Evolutionary conservation across 2,329 filamentous ascomycete species (phyloP), one percentile per base, ranked within the genome.

Genomic region (Trichocomaceae sp.): DNA sequence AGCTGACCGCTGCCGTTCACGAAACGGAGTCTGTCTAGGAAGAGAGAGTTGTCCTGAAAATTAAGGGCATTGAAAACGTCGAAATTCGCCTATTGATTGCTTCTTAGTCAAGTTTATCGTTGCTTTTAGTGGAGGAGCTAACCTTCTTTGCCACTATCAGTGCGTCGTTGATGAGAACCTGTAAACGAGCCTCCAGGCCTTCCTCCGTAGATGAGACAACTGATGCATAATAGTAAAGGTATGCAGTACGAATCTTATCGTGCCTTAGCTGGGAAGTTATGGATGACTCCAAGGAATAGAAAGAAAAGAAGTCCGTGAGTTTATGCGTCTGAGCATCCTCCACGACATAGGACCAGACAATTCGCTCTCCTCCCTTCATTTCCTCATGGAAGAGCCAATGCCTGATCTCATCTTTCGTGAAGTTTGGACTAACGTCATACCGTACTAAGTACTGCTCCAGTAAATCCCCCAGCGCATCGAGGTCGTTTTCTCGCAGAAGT

Each of bases 1-100:
- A 99, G 79, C 70, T 93, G 90, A 46, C 93, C 93, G 69, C 97
- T 93, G 26, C 93, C 93, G 5, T 87, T 85, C 47, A 92, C 92
- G 65, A 96, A 99, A 72, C 95, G 95, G 67, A 96, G 89, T 62
- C 96, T 81, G 68, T 92, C 86, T 7, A 99, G 79, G 81, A 99
- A 97, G 22, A 97, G 80, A 0, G 84, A 87, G 71, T 97, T 99
- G 72, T 99, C 92, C 73, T 96, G 85, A 41, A 96, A 79, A 0
- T 91, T 95, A 54, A 99, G 80, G 0, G 90, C 92, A 67, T 99
- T 99, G 78, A 96, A 95, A 56, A 99, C 93, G 69, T 99, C 93
- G 66, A 97, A 96, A 61, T 87, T 85, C 66, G 77, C 79, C 76
- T 83, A 20, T 3, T 35, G 31, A 33, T 33, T 9, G 29, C 13